These are phyloP conservation scores for Hymenoscyphus fraxineus DNA, from an alignment of 2,329 filamentous ascomycete species.

Conservation along the genomic window DNA sequence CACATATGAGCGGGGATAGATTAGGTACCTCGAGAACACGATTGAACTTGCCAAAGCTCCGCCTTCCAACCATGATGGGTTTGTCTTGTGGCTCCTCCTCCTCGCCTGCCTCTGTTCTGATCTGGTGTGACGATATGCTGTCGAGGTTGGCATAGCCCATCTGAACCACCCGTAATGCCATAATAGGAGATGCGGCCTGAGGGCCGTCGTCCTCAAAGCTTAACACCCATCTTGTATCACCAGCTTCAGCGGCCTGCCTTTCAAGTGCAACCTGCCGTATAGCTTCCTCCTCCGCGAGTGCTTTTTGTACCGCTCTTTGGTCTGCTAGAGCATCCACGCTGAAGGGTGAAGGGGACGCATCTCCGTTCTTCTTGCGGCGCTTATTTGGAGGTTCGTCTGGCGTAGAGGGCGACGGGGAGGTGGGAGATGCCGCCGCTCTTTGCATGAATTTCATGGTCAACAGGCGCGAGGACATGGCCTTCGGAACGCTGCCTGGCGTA, in stretches of 20 bases:
- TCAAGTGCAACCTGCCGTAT: conserved; percentile 60
- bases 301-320: conserved; percentile 57
- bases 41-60: conserved; percentile 49
- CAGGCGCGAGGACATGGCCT: conserved; percentile 80
- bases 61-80: conserved; percentile 38
- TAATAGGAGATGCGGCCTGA: conserved; percentile 34
- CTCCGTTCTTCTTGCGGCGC: conserved; percentile 51
- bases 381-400: conserved; percentile 55
- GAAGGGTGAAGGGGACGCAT: conserved; percentile 36
- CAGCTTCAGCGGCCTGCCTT: conserved; percentile 56
- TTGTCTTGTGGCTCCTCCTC: conserved; percentile 33
- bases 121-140: conserved; percentile 22
- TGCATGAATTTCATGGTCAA: conserved; percentile 99
- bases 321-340: conserved; percentile 48
- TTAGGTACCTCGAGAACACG: conserved; percentile 35
- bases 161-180: conserved; percentile 55
- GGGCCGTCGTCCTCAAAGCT: conserved; percentile 45
- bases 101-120: conserved; percentile 17
- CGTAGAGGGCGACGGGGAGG: conserved; percentile 42
- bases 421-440: conserved; percentile 62
- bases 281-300: conserved; percentile 63
- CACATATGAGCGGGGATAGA: neutral
- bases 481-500: conserved; percentile 42
- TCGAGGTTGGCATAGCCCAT: conserved; percentile 54
- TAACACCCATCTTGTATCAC: conserved; percentile 74